Conservation (phyloP, 345 rosid species). For the Syzygium grande region DNA sequence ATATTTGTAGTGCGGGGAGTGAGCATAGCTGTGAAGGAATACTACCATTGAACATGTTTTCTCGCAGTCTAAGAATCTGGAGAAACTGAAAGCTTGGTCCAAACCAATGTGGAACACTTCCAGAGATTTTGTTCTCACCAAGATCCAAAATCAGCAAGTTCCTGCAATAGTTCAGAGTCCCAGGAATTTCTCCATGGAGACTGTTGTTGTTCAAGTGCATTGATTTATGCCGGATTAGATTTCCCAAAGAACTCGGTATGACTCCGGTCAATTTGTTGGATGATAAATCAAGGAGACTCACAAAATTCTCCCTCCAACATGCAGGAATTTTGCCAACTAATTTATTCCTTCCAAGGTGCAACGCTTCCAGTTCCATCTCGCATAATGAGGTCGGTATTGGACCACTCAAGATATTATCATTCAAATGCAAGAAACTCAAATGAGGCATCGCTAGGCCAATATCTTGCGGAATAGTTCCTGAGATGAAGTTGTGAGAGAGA, state of each 20-base stretch:
- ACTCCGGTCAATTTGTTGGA: not conserved
- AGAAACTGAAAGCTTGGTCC: not conserved
- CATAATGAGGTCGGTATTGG: too few relatives aligned
- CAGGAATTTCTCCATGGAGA: not conserved
- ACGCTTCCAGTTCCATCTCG: not conserved
- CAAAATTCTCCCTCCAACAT: rapidly evolving
- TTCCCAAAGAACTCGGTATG: not conserved
- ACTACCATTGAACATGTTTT: not conserved
- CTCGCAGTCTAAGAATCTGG: not conserved
- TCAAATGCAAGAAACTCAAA: too few relatives aligned
- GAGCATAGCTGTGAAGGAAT: not conserved
- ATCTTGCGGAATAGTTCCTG: too few relatives aligned
- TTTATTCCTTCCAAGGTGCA: not conserved
- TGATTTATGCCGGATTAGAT: not conserved
- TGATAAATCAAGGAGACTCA: not conserved
- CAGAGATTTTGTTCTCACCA: not conserved
- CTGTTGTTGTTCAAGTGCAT: not conserved
- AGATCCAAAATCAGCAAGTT: not conserved
- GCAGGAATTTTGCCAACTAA: not conserved
- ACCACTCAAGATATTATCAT: too few relatives aligned
- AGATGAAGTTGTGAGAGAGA: too few relatives aligned
- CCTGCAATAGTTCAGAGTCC: not conserved
- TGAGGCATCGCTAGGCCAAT: too few relatives aligned
- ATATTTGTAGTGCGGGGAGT: not conserved
- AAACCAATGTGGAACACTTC: not conserved